Conservation (phyloP, 1,284 basidiomycete genomes). For the Microbotryum silenes-acaulis region DNA sequence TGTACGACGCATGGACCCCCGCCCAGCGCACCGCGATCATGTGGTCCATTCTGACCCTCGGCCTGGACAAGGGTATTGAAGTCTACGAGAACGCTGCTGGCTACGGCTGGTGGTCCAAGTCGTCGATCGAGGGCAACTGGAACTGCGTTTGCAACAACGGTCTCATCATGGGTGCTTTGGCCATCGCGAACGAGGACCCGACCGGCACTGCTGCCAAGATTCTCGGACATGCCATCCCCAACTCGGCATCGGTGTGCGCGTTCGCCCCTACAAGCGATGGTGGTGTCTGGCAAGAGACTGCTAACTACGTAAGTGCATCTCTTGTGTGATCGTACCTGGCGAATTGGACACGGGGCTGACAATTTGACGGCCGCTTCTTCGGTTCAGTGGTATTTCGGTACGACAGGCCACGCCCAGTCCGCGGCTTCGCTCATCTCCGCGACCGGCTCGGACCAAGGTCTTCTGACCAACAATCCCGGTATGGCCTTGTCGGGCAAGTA, state of each 20-base stretch:
- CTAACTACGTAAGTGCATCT: constrained; percentile 55
- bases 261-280: constrained; percentile 55
- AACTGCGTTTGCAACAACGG: constrained; percentile 87
- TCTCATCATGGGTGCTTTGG: constrained; percentile 77
- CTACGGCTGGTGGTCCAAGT: constrained; percentile 39
- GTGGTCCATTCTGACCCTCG: constrained; percentile 66
- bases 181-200: constrained; percentile 76
- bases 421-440: constrained; percentile 71
- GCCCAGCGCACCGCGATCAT: constrained; percentile 65
- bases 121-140: constrained; percentile 66
- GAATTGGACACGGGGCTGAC: background rate
- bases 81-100: constrained; percentile 32
- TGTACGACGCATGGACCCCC: constrained; percentile 73
- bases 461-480: constrained; percentile 60
- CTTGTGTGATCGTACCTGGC: background rate
- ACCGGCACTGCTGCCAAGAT: constrained; percentile 63
- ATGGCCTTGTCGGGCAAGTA: constrained; percentile 69
- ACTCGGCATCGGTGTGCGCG: constrained; percentile 74
- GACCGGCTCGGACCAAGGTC: constrained; percentile 69
- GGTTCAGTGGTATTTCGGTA: constrained; percentile 55
- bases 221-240: constrained; percentile 57
- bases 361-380: background rate
- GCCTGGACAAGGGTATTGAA: constrained; percentile 50
- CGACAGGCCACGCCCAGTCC: constrained; percentile 84
- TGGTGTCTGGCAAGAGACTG: constrained; percentile 91